phyloP scores from a whole-genome alignment of 805 yeast genomes.

The Kodamaea hsintzibuensis region DNA sequence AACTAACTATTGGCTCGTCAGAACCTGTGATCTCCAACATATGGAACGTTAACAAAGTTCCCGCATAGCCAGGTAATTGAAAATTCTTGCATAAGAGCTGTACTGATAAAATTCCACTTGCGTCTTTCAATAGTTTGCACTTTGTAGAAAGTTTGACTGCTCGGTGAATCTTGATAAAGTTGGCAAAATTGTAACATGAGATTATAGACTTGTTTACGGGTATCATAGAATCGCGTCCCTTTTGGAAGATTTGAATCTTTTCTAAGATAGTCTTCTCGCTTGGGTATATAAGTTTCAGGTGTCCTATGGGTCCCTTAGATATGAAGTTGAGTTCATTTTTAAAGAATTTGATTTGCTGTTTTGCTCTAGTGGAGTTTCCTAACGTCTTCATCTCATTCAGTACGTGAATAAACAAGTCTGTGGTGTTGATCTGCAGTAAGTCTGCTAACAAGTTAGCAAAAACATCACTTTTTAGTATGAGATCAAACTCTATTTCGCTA shows the following conservation, averaged over 20 bases:
- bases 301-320: conserved; percentile 74
- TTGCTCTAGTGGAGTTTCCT: conserved; percentile 1
- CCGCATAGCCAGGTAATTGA: conserved; percentile 28
- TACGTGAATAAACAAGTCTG: conserved; percentile 32
- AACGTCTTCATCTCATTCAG: conserved; percentile 21
- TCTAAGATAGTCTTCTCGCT: conserved; percentile 62
- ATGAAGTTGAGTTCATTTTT: conserved; percentile 52
- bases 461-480: conserved; percentile 41
- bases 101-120: conserved; percentile 35
- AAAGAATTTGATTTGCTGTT: conserved; percentile 7
- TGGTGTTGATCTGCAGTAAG: conserved; percentile 36
- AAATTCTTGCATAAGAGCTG: conserved; percentile 40
- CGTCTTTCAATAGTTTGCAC: conserved; percentile 40
- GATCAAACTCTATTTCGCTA: conserved; percentile 31
- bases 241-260: conserved; percentile 42
- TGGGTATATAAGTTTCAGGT: conserved; percentile 66
- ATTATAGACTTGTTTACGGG: conserved; percentile 16
- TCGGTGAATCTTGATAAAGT: conserved; percentile 33
- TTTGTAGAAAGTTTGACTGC: conserved; percentile 41
- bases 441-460: conserved; percentile 38
- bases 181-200: conserved; percentile 34
- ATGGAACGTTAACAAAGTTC: conserved; percentile 41
- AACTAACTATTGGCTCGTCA: conserved; percentile 15
- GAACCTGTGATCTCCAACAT: conserved; percentile 33
- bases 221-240: conserved; percentile 27